These are phyloP conservation scores for Alternaria sp. DNA, from an alignment of 2,329 filamentous ascomycete genomes.

Conservation along the genomic window DNA sequence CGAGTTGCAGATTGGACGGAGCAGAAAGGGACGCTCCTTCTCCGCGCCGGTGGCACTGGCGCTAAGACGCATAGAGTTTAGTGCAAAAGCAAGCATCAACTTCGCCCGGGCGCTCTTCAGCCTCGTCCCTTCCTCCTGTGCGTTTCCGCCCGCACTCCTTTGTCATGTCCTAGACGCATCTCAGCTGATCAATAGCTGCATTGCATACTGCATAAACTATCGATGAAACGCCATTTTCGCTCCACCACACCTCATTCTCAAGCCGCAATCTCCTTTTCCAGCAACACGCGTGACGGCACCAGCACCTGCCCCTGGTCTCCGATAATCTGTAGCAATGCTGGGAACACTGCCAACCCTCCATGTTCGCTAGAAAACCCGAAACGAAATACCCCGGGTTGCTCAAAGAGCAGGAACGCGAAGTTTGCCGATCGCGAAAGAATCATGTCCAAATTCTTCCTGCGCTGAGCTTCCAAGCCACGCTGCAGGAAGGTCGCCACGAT, in stretches of 20 bases:
- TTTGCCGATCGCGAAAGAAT: constrained; percentile 36
- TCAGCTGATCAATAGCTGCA: not conserved
- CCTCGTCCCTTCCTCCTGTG: constrained; percentile 1
- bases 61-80: not conserved
- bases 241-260: not conserved
- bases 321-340: constrained; percentile 35
- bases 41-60: not conserved
- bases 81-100: constrained; percentile 2
- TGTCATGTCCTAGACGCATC: not conserved
- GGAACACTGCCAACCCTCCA: constrained; percentile 29
- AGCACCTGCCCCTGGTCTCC: constrained; percentile 31
- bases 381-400: constrained; percentile 35
- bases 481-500: constrained; percentile 32
- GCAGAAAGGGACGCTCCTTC: not conserved
- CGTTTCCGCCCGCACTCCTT: not conserved
- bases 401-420: constrained; percentile 32
- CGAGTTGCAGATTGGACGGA: not conserved
- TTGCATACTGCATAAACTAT: not conserved
- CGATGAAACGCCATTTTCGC: not conserved
- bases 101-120: constrained; percentile 9
- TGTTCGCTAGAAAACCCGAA: constrained; percentile 32
- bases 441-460: constrained; percentile 37
- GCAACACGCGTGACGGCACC: constrained; percentile 16
- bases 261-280: constrained; percentile 22
- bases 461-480: constrained; percentile 19